Conservation (phyloP, 2,329 filamentous ascomycete species). For the Epichloe scottii region DNA sequence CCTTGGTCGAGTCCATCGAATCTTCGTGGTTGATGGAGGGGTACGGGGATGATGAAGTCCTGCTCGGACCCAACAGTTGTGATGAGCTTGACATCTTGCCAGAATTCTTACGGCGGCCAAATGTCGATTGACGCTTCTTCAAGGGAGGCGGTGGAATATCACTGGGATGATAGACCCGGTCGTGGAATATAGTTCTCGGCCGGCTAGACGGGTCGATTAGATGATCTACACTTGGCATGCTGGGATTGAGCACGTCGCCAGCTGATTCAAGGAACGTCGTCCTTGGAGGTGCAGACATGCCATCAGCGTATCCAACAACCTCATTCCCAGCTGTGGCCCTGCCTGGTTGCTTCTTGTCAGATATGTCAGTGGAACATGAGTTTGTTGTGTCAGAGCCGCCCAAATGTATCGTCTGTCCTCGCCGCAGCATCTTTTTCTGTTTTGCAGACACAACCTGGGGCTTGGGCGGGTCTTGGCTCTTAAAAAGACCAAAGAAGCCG, state of each 20-base stretch:
- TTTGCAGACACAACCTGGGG: constrained; percentile 40
- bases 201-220: constrained; percentile 72
- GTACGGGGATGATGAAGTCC: constrained; percentile 21
- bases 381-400: constrained; percentile 15
- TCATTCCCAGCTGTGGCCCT: constrained; percentile 40
- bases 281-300: constrained; percentile 61
- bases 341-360: constrained; percentile 11
- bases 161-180: constrained; percentile 83
- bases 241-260: constrained; percentile 82
- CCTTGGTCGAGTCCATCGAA: constrained; percentile 29
- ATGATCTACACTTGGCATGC: constrained; percentile 69
- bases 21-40: constrained; percentile 27
- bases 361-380: constrained; percentile 8
- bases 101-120: constrained; percentile 20
- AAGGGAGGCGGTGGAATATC: constrained; percentile 79
- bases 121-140: constrained; percentile 36
- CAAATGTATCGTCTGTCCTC: constrained; percentile 58
- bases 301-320: constrained; percentile 28
- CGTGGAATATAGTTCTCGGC: constrained; percentile 87
- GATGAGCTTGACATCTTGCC: constrained; percentile 13
- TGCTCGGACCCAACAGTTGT: constrained; percentile 15
- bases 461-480: constrained; percentile 40
- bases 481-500: constrained; percentile 64
- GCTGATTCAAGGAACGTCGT: constrained; percentile 95
- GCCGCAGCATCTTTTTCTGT: constrained; percentile 58